Evolutionary conservation across 352 stramenopile species (phyloP).

Genomic region (Plasmopara muralis): DNA sequence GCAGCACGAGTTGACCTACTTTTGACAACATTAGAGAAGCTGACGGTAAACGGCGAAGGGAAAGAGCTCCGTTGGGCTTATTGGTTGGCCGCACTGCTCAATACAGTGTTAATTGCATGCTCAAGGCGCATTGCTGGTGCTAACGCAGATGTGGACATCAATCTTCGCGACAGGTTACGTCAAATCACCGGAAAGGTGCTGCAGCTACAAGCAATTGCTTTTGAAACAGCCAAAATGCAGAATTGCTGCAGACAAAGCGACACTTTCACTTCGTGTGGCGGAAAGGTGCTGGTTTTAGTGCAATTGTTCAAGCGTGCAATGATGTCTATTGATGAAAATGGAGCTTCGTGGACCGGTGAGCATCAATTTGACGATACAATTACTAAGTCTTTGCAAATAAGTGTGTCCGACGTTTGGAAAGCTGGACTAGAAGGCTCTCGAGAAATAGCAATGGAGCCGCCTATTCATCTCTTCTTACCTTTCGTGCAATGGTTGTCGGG

Average conservation of each 20-base stretch:
- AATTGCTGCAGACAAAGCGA: not conserved
- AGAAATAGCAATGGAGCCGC: conserved; percentile 2
- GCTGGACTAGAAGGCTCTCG: not conserved
- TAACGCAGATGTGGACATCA: conserved; percentile 2
- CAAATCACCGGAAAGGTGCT: conserved; percentile 10
- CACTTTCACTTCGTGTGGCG: not conserved
- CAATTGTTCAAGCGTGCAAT: conserved; percentile 11
- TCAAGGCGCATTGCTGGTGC: conserved; percentile 15
- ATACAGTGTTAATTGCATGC: conserved; percentile 30
- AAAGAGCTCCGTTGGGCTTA: conserved; percentile 24
- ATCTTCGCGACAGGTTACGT: conserved; percentile 7
- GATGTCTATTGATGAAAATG: conserved; percentile 11
- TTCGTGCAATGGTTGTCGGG: conserved; percentile 26
- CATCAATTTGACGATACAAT: conserved; percentile 9
- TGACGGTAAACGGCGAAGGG: conserved; percentile 1
- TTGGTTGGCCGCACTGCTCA: conserved; percentile 33
- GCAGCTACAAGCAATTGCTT: conserved; percentile 6
- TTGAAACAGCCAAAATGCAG: not conserved
- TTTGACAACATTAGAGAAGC: conserved; percentile 16
- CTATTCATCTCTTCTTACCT: conserved; percentile 24
- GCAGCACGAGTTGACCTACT: conserved; percentile 13
- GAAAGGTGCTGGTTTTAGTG: conserved; percentile 11
- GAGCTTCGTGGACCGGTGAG: conserved; percentile 5
- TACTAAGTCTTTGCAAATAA: conserved; percentile 1
- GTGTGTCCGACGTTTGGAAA: conserved; percentile 11